These are phyloP conservation scores for Suhomyces emberorum DNA, from an alignment of 805 yeast genomes.

Conservation along the genomic window DNA sequence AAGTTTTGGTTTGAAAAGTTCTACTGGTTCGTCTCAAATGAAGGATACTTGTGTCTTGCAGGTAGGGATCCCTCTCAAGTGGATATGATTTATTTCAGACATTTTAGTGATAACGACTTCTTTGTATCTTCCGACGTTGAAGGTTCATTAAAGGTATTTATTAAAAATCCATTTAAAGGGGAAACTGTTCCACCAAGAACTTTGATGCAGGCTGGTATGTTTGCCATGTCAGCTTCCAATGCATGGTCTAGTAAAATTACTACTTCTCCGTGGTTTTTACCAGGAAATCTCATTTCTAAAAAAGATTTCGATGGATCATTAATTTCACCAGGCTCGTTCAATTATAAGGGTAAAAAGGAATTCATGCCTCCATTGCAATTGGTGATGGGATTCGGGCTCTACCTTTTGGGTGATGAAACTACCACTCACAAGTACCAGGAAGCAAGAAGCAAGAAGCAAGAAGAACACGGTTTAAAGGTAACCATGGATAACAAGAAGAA, in stretches of 20 bases:
- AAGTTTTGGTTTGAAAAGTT: slow-evolving; percentile 93
- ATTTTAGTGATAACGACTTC: slow-evolving; percentile 69
- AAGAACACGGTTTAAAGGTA: slow-evolving; percentile 37
- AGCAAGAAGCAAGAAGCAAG: slow-evolving; percentile 28
- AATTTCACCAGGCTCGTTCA: slow-evolving; percentile 61
- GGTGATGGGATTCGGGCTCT: slow-evolving; percentile 84
- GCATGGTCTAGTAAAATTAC: slow-evolving; percentile 90
- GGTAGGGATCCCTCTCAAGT: slow-evolving; percentile 81
- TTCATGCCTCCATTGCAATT: slow-evolving; percentile 76
- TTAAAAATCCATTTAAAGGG: slow-evolving; percentile 73
- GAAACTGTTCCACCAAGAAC: slow-evolving; percentile 82
- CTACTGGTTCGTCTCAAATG: slow-evolving; percentile 90
- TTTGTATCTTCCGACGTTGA: slow-evolving; percentile 73
- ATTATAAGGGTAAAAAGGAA: slow-evolving; percentile 51
- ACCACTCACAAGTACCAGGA: slow-evolving; percentile 33
- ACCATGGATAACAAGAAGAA: slow-evolving; percentile 35
- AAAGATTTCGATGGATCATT: slow-evolving; percentile 58
- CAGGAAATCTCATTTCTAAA: slow-evolving; percentile 65
- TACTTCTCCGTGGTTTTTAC: slow-evolving; percentile 83
- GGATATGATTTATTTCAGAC: slow-evolving; percentile 76
- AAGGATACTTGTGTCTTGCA: slow-evolving; percentile 80
- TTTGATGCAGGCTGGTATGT: slow-evolving; percentile 83
- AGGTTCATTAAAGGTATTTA: slow-evolving; percentile 70
- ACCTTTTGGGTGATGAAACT: slow-evolving; percentile 68
- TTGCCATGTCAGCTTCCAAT: slow-evolving; percentile 72